These are phyloP conservation scores for Sporobolomyces roseus DNA, from an alignment of 768 basidiomycete species.

Conservation along the genomic window DNA sequence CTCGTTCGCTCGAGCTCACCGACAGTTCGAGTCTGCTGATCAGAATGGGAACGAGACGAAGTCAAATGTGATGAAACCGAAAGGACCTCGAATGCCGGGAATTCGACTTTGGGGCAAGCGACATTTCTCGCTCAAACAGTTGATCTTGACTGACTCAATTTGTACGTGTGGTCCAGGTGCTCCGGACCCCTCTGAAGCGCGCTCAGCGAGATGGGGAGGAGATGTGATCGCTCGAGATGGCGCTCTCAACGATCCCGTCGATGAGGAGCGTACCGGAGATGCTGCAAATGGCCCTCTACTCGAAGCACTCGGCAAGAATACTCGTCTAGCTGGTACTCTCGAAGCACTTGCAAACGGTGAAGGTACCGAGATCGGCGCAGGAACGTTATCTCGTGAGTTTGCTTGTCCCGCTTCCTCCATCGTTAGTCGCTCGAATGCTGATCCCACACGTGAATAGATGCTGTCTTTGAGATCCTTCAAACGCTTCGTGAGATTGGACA, in stretches of 20 bases:
- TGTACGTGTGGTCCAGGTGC: no score
- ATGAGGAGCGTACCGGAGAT: neutral
- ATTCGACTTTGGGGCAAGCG: slow-evolving; percentile 27
- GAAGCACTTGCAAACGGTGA: no score
- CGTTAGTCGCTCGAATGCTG: neutral
- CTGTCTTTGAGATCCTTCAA: slow-evolving; percentile 20
- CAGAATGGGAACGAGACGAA: neutral
- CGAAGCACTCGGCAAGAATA: no score
- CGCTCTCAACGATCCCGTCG: neutral
- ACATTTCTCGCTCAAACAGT: no score
- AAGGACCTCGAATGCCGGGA: slow-evolving; percentile 29
- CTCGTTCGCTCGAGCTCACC: slow-evolving; percentile 21
- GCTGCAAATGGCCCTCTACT: no score
- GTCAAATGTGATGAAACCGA: neutral
- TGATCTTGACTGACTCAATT: no score
- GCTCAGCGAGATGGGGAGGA: slow-evolving; percentile 7
- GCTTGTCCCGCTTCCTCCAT: neutral
- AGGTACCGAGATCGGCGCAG: neutral
- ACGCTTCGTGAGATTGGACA: slow-evolving; percentile 12
- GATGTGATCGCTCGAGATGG: neutral
- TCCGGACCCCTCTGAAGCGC: slow-evolving; percentile 15
- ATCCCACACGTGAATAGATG: neutral
- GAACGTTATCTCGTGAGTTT: neutral
- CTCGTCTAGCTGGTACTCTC: no score
- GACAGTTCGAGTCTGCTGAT: no score